Percentiles rank a stretch among this genome's conserved stretches.
Conservation (phyloP, 164 flowering plant genomes). For the Tinospora cordifolia region DNA sequence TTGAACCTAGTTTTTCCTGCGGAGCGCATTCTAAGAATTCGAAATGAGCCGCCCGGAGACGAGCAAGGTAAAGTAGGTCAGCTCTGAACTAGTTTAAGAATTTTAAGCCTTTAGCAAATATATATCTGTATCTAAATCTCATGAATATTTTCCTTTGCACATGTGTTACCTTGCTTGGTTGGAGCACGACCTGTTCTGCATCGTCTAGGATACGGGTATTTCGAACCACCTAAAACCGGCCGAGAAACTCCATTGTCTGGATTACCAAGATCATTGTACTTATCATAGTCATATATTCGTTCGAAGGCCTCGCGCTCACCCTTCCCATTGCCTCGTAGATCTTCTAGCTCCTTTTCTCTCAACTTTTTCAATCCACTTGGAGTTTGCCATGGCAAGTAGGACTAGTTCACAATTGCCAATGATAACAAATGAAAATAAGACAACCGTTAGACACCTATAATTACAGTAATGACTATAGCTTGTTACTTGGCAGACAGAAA, state of each 20-base stretch:
- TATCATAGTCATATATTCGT: conserved; percentile 14
- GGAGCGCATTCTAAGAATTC: too few species aligned
- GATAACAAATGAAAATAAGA: too few species aligned
- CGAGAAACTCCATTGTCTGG: conserved; percentile 6
- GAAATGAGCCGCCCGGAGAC: too few species aligned
- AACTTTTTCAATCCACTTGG: conserved; percentile 13
- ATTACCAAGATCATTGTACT: conserved; percentile 15
- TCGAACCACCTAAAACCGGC: conserved; percentile 11
- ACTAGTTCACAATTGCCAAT: conserved; percentile 27
- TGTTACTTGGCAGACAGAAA: too few species aligned
- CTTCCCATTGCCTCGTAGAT: conserved; percentile 11
- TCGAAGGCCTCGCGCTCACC: conserved; percentile 3
- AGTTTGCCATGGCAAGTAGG: conserved; percentile 49
- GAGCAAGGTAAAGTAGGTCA: too few species aligned
- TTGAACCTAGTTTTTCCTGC: too few species aligned
- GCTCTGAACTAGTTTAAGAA: too few species aligned
- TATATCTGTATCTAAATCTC: too few species aligned
- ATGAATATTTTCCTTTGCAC: not conserved
- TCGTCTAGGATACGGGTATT: conserved; percentile 14
- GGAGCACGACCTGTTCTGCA: conserved; percentile 14
- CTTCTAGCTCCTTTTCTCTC: conserved; percentile 6
- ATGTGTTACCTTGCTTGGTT: not conserved
- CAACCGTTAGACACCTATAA: too few species aligned
- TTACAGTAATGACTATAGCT: too few species aligned
- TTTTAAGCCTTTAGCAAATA: too few species aligned